Evolutionary conservation across 2,329 filamentous ascomycete genomes (phyloP).

Genomic region (Rosellinia necatrix): DNA sequence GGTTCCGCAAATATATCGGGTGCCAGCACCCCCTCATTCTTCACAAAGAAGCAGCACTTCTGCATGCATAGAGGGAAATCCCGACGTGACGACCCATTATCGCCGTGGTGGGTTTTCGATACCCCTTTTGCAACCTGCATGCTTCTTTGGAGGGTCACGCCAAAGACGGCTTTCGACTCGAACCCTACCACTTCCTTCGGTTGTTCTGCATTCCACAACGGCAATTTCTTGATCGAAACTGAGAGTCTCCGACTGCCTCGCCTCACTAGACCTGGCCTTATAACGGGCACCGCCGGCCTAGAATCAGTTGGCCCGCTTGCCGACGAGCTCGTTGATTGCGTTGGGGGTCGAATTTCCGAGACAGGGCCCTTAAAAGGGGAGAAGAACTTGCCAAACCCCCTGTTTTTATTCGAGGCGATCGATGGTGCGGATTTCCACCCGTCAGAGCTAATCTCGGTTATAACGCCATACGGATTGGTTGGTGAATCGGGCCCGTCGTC

Average conservation of each 20-base stretch:
- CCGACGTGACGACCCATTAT: conserved; percentile 42
- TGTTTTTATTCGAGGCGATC: conserved; percentile 18
- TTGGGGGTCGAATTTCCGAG: conserved; percentile 33
- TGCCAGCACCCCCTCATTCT: conserved; percentile 41
- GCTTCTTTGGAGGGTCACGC: conserved; percentile 46
- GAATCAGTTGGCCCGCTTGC: conserved; percentile 18
- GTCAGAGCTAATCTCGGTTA: conserved; percentile 36
- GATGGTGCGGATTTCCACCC: conserved; percentile 15
- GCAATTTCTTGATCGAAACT: conserved; percentile 41
- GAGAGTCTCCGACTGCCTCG: conserved; percentile 40
- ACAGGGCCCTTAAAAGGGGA: conserved; percentile 34
- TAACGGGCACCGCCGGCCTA: conserved; percentile 34
- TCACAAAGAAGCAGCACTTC: conserved; percentile 46
- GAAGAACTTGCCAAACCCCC: conserved; percentile 34
- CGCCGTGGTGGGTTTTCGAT: conserved; percentile 46
- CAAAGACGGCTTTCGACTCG: conserved; percentile 44
- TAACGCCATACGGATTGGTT: conserved; percentile 30
- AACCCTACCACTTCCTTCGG: conserved; percentile 35
- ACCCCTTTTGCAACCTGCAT: conserved; percentile 47
- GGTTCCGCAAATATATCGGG: conserved; percentile 47
- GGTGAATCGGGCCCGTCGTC: conserved; percentile 23
- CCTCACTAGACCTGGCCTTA: conserved; percentile 39
- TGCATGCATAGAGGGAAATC: conserved; percentile 50
- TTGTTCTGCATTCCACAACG: conserved; percentile 39
- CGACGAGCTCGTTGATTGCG: conserved; percentile 33